A percentile compares a stretch with the other conserved stretches of the same genome.
phyloP scores from a whole-genome alignment of 768 basidiomycete species.

The Lactarius tabidus region DNA sequence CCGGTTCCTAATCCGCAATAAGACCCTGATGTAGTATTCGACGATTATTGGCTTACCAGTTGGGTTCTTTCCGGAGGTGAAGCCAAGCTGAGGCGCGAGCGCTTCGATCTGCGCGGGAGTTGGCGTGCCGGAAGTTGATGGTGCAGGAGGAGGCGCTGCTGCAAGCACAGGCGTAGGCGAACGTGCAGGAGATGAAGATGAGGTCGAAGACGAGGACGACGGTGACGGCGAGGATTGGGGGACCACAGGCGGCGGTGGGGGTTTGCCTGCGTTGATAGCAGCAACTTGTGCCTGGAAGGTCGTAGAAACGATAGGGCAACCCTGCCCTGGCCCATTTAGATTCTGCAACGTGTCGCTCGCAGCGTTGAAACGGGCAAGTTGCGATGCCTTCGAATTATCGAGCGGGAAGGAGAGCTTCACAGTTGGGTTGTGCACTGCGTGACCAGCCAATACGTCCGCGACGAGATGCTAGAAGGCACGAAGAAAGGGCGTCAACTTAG shows the following conservation, averaged over 20 bases:
- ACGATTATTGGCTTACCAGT: background rate
- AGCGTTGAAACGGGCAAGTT: constrained; percentile 54
- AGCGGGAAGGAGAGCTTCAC: constrained; percentile 60
- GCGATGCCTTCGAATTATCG: constrained; percentile 44
- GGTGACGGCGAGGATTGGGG: no score
- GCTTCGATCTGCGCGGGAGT: no score
- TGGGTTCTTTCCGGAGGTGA: no score
- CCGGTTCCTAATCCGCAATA: constrained; percentile 10
- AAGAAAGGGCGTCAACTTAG: no score
- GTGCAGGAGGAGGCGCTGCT: no score
- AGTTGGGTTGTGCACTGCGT: constrained; percentile 60
- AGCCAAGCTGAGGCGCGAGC: no score
- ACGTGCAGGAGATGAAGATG: no score
- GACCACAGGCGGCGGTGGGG: no score
- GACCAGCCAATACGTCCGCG: constrained; percentile 8
- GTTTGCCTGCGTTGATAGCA: no score
- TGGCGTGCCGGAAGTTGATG: no score
- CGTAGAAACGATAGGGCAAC: constrained; percentile 63
- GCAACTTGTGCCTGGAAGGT: constrained; percentile 33
- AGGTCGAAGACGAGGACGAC: no score
- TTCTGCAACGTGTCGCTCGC: constrained; percentile 70
- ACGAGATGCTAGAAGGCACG: constrained; percentile 1
- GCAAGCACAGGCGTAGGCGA: no score
- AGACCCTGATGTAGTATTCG: background rate
- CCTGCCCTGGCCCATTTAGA: constrained; percentile 58